phyloP scores from a whole-genome alignment of 257 asterid species.

The Solanum sitiens region DNA sequence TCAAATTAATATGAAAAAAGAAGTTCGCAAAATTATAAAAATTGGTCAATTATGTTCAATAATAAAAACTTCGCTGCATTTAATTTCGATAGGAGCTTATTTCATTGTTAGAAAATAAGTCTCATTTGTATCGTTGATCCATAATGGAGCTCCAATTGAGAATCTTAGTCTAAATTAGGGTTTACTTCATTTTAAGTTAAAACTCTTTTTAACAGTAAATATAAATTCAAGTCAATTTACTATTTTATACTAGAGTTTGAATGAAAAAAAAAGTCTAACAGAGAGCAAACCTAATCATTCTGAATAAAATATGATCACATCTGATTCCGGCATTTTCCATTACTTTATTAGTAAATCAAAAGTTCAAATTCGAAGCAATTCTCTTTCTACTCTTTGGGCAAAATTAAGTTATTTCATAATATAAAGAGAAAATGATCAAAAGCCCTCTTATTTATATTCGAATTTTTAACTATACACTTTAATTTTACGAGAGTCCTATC shows the following conservation, averaged over 20 bases:
- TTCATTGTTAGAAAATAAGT: not conserved
- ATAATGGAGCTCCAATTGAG: not conserved
- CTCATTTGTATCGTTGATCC: not conserved
- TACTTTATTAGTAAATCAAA: not conserved
- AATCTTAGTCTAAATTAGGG: not conserved
- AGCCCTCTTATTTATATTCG: no score
- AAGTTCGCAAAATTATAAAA: not conserved
- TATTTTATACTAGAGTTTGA: not conserved
- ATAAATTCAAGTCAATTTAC: not conserved
- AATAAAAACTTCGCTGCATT: not conserved
- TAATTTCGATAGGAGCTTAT: not conserved
- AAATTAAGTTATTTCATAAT: not conserved
- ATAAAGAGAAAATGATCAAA: no score
- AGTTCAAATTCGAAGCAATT: no score
- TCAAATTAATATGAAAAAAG: not conserved
- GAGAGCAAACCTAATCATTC: not conserved
- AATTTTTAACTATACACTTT: no score
- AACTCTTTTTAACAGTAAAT: not conserved
- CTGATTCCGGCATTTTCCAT: not conserved
- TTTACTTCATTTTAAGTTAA: not conserved
- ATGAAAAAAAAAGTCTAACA: not conserved
- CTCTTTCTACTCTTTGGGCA: not conserved
- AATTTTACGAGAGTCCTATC: no score
- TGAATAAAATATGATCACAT: not conserved
- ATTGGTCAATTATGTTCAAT: not conserved